These are phyloP conservation scores for Mycotypha africana DNA, from an alignment of 371 early-diverging fungal genomes.

Conservation along the genomic window DNA sequence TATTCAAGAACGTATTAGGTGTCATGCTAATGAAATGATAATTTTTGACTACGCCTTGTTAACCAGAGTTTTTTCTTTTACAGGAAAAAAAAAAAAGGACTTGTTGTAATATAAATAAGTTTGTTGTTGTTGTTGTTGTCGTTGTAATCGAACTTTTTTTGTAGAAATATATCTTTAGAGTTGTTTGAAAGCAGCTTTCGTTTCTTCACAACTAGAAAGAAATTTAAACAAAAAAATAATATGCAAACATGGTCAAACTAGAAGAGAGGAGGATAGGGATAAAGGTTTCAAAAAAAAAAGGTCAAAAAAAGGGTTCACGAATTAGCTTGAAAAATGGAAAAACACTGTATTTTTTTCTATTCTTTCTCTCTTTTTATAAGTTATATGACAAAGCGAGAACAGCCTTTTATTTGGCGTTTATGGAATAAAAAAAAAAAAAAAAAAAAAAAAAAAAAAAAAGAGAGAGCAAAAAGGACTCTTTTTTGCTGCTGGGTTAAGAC, in stretches of 20 bases:
- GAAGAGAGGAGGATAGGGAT: too few relatives aligned
- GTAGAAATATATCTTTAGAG: too few relatives aligned
- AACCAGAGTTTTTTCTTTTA: not conserved
- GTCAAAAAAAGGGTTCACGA: not conserved
- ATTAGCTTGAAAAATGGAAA: not conserved
- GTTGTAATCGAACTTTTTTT: too few relatives aligned
- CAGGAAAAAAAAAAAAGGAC: too few relatives aligned
- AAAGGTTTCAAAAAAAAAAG: too few relatives aligned
- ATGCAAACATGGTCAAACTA: slow-evolving; percentile 7
- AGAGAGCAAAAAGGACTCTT: not conserved
- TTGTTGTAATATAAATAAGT: too few relatives aligned
- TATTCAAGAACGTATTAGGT: slow-evolving; percentile 7
- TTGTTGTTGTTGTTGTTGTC: too few relatives aligned
- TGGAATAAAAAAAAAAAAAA: not conserved
- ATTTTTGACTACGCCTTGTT: not conserved
- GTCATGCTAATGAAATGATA: slow-evolving; percentile 2
- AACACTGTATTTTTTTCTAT: not conserved
- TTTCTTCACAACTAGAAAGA: too few relatives aligned
- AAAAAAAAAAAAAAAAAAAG: not conserved
- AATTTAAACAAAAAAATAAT: slow-evolving; percentile 11
- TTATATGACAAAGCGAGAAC: not conserved
- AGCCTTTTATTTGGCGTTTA: not conserved
- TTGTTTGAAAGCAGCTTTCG: slow-evolving; percentile 3
- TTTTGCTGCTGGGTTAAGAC: too few relatives aligned
- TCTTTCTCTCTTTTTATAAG: not conserved